These are phyloP conservation scores for Penicillium sp. DNA, from an alignment of 2,329 filamentous ascomycete species.

Conservation along the genomic window DNA sequence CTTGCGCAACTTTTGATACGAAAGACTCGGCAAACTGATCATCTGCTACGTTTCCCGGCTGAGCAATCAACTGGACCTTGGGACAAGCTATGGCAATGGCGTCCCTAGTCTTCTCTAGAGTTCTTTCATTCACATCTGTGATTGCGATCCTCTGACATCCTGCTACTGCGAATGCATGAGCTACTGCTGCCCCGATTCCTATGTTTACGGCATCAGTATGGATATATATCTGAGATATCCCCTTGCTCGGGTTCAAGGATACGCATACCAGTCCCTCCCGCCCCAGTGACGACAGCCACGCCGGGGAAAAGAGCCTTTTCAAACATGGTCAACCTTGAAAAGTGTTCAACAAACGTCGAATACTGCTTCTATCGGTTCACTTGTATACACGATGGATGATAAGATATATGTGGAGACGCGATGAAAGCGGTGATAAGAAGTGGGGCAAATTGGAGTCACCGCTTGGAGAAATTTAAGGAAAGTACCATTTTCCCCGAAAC, in stretches of 20 bases:
- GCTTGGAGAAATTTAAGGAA: conserved; percentile 13
- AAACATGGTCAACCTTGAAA: background rate
- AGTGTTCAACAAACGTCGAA: background rate
- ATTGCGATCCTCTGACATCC: conserved; percentile 56
- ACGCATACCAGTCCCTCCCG: conserved; percentile 47
- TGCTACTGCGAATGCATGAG: conserved; percentile 50
- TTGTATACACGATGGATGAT: background rate
- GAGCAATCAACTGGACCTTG: conserved; percentile 31
- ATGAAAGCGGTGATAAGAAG: background rate
- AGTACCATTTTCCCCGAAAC: background rate
- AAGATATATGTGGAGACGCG: background rate
- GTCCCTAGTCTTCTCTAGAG: conserved; percentile 36
- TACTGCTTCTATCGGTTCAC: too few relatives aligned
- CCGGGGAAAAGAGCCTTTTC: conserved; percentile 39
- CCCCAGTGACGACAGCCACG: conserved; percentile 51
- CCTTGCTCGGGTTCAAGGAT: background rate
- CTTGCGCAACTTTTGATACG: conserved; percentile 7
- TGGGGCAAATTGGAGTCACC: conserved; percentile 19
- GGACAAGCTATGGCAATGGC: conserved; percentile 35
- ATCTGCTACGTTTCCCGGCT: conserved; percentile 51
- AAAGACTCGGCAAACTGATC: conserved; percentile 47
- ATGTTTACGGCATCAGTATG: background rate
- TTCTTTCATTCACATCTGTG: conserved; percentile 51
- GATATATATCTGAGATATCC: background rate
- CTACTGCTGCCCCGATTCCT: conserved; percentile 60